Base-by-base conservation (phyloP, 495 filamentous ascomycete species). In the Neurospora sublineolata region DNA sequence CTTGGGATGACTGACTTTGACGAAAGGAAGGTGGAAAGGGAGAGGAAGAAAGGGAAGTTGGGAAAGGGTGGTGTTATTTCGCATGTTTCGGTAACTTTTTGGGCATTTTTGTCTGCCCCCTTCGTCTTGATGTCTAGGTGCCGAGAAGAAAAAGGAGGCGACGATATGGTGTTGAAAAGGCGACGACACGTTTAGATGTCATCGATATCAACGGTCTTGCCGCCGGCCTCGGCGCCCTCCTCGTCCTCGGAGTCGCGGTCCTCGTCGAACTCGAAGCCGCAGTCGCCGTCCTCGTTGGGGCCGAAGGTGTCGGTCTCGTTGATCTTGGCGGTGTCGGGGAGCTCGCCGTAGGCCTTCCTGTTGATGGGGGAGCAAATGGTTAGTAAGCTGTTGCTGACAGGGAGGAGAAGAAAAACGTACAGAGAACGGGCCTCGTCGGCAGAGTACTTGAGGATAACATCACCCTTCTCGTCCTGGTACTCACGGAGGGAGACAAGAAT, bases 391-490 rank as follows among this genome's bases (percentile, higher is more conserved):
- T n/a, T 11, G 27, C 5, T 39, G 9, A 41, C 23, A 3, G 23
- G 18, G 27, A 52, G 39, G 37, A 3, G 40, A 42, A 40, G 12
- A 67, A 30, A 70, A 73, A 71, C 79, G 42, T 83, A 83, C 75
- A 99, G 86, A 74, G 88, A 91, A 80, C 96, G 89, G 74, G 96
- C 95, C 87, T 99, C 95, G 77, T 99, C 95, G 83, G 95, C 93
- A 67, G 89, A 92, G 87, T 99, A 99, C 86, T 99, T 99, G 82
- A 97, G 90, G 84, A 99, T 97, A 64, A 99, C 95, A 80, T 99
- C 95, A 76, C 94, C 95, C 86, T 99, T 99, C 83, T 97, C 93
- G 82, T 97, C 95, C 81, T 99, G 95, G 84, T 97, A 99, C 83
- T 98, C 96, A 76, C 95, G 93, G 42, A 99, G 92, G 8, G 92